Evolutionary conservation across 441 rosid species (phyloP).

Genomic region (Eutrema salsugineum): DNA sequence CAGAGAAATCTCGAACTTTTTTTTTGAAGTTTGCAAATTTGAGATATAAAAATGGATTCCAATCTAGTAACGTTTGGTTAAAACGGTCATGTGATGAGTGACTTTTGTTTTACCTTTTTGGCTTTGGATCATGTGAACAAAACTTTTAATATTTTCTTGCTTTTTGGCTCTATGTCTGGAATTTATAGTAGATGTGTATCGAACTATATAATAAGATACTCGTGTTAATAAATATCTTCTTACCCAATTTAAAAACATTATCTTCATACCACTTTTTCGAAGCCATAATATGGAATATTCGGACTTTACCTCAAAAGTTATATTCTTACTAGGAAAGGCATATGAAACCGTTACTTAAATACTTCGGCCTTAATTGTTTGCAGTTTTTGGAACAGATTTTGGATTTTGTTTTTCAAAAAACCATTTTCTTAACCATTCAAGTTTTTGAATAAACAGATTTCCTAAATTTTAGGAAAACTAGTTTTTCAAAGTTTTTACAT

Average conservation of each 20-base stretch:
- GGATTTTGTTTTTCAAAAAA: no score
- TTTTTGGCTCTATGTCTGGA: constrained; percentile 1
- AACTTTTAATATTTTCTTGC: neutral
- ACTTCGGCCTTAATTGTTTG: no score
- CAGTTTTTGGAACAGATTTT: no score
- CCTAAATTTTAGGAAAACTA: no score
- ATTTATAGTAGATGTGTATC: neutral
- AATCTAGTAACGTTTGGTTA: neutral
- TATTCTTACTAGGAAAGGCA: neutral
- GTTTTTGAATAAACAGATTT: no score
- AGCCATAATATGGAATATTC: neutral
- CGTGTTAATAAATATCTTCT: neutral
- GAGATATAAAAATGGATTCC: neutral
- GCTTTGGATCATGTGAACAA: constrained; percentile 20
- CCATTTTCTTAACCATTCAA: no score
- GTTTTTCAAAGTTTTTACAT: no score
- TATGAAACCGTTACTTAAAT: neutral
- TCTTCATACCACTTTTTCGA: neutral
- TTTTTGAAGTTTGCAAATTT: neutral
- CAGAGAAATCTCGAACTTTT: neutral
- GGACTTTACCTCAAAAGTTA: neutral
- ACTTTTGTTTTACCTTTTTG: neutral
- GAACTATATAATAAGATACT: neutral
- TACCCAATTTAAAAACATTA: constrained; percentile 1
- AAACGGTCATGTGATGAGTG: neutral